Evolutionary conservation across 2,329 filamentous ascomycete species (phyloP).

Genomic region (Elsinoe arachidis): DNA sequence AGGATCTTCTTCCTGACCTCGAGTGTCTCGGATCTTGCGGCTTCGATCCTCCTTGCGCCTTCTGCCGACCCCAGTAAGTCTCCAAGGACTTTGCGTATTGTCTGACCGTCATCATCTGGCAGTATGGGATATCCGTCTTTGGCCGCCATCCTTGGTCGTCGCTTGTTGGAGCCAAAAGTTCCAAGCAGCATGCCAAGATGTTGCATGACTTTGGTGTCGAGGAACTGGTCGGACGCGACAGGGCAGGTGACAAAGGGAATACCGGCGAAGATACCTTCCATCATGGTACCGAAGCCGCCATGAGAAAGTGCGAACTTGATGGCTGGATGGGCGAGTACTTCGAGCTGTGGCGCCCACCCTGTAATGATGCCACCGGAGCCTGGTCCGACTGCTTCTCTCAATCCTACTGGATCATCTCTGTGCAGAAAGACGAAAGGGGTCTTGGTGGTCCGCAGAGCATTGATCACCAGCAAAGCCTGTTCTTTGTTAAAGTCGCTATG

Average conservation of each 20-base stretch:
- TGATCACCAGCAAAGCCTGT: background rate
- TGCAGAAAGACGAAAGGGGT: background rate
- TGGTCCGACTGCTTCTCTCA: background rate
- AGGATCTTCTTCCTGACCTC: background rate
- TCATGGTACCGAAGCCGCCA: slow-evolving; percentile 3
- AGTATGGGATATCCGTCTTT: background rate
- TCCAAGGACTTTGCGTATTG: background rate
- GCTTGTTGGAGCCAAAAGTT: background rate
- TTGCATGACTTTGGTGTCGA: slow-evolving; percentile 6
- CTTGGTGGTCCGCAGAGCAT: background rate
- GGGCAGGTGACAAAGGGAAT: background rate
- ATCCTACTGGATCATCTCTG: background rate
- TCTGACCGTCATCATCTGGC: background rate
- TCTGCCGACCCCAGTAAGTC: background rate
- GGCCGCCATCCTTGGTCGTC: background rate
- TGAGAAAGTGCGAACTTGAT: slow-evolving; percentile 1
- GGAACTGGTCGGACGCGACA: background rate
- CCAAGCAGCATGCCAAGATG: slow-evolving; percentile 2
- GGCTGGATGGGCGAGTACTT: slow-evolving; percentile 4
- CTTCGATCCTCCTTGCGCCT: background rate
- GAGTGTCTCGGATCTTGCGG: background rate
- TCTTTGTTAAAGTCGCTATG: background rate
- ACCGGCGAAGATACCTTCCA: background rate
- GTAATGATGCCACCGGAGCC: background rate
- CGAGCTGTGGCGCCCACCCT: background rate